Base-by-base conservation (phyloP, 257 asterid species). In the Mitragyna speciosa region DNA sequence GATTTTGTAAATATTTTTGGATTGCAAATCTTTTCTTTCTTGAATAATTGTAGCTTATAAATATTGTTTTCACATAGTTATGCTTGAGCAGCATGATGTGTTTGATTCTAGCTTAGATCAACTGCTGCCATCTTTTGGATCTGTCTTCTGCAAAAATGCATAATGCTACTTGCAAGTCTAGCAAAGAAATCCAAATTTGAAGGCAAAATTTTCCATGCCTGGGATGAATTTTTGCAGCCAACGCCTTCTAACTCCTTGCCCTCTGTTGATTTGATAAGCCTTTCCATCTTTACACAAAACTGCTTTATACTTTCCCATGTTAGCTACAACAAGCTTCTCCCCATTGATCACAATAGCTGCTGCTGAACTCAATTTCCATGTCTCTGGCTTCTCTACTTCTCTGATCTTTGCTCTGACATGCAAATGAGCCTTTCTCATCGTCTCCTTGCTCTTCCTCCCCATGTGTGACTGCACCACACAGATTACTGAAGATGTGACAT, bases 301-400 rank as follows among this genome's bases (percentile, higher is more conserved):
- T 24, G 88, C 90, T 82, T 76, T 86, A 77, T 86, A 88, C n/a
- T 84, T 90, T 12, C 91, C 94, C 89, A 84, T 86, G 72, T 75
- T 81, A 7, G 90, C 90, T 61, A 87, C 79, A 76, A 91, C 85
- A 7, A 91, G 86, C 86, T 78, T 86, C 80, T 89, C 88, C 4
- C 92, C 92, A 5, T 87, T 80, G 88, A 91, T 88, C 72, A 89
- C 89, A 81, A 89, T 79, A 5, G 92, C 96, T 5, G 87, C 76
- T 26, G 90, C 92, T 45, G 94, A 91, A 30, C 93, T 89, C 48
- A 70, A 26, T 59, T 80, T 72, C 76, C 63, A 28, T 33, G 59
- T 30, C 39, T 78, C 82, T 6, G 33, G 20, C 78, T 79, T 76
- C 49, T 78, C 80, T 67, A 56, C 77, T 48, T 91, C 88, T 74